Evolutionary conservation across 495 filamentous ascomycete genomes (phyloP), one percentile per base, ranked within the genome.

Genomic region (Penicilliopsis zonata): DNA sequence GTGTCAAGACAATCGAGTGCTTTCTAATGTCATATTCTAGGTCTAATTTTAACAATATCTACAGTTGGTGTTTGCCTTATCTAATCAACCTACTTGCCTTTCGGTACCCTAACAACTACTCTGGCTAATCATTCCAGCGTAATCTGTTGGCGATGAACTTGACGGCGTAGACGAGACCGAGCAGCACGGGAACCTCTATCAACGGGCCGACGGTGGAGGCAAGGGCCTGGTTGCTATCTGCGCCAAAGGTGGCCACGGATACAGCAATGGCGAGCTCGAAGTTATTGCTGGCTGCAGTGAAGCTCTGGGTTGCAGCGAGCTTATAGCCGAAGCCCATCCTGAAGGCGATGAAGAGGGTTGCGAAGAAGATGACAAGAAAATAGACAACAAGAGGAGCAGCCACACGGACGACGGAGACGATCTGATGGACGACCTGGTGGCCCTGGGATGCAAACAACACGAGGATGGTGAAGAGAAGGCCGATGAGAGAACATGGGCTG

Each of bases 261-360:
- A 95, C 86, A 1, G 87, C 87, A 57, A 95, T 94, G 0, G 87
- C 87, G n/a, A 94, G 56, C 61, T 94, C 87, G 44, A 95, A 94
- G 45, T 94, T 94, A 41, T 95, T 95, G 49, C 86, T 94, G 2
- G 87, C 88, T 4, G 87, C 87, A 0, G 87, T 94, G 42, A 94
- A 92, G 44, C 82, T 84, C 58, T 94, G 88, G 8, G 87, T 93
- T 9, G 70, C 68, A 2, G 71, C 68, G 2, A 86, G 45, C 27
- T 57, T 60, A 47, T 94, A 94, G 0, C 74, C 73, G 42, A 88
- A 87, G 0, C 83, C 81, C 10, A 72, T 41, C 19, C 52, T 59
- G 31, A 70, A 55, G 4, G 70, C 57, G 5, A 72, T 57, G 9
- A 61, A 46, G 7, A 94, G 57, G 0, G 83, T 88, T 2, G 63